These are phyloP conservation scores for Aspergillus sp. DNA, from an alignment of 2,329 filamentous ascomycete genomes.

Conservation along the genomic window DNA sequence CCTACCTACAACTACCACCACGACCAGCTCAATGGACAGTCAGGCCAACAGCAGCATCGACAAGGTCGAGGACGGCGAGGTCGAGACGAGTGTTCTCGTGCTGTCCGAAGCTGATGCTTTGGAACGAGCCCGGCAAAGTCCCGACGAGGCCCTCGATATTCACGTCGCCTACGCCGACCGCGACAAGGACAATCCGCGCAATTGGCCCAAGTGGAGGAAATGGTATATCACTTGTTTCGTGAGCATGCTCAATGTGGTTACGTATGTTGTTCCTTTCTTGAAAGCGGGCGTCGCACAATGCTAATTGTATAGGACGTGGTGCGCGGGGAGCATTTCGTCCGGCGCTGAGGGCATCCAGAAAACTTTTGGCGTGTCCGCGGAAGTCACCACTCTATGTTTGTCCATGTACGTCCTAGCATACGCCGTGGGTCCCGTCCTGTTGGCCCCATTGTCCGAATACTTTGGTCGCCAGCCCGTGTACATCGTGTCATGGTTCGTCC, in stretches of 20 bases:
- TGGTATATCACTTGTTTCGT: slow-evolving; percentile 38
- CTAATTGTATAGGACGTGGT: slow-evolving; percentile 15
- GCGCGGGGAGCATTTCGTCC: slow-evolving; percentile 21
- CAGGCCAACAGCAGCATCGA: slow-evolving; percentile 3
- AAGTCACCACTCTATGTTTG: slow-evolving; percentile 25
- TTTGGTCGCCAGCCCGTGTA: slow-evolving; percentile 30
- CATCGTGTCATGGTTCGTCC: slow-evolving; percentile 22
- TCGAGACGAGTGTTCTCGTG: slow-evolving; percentile 6
- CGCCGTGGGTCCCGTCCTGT: slow-evolving; percentile 20
- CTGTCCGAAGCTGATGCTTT: slow-evolving; percentile 19
- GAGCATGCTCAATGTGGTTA: slow-evolving; percentile 28
- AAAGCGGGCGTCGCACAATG: no score
- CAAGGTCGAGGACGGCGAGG: slow-evolving; percentile 10
- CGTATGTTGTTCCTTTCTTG: slow-evolving; percentile 10
- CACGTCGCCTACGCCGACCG: slow-evolving; percentile 12
- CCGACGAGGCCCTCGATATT: slow-evolving; percentile 17
- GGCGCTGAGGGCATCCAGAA: slow-evolving; percentile 17
- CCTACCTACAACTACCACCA: no score
- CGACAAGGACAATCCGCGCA: slow-evolving; percentile 32
- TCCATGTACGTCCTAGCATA: slow-evolving; percentile 25
- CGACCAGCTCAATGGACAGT: background rate
- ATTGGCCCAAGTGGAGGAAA: slow-evolving; percentile 31
- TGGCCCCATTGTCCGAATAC: slow-evolving; percentile 29
- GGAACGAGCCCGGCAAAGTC: slow-evolving; percentile 14
- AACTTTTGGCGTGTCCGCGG: slow-evolving; percentile 21